Evolutionary conservation across 257 asterid genomes (phyloP).

Genomic region (Buddleja alternifolia): DNA sequence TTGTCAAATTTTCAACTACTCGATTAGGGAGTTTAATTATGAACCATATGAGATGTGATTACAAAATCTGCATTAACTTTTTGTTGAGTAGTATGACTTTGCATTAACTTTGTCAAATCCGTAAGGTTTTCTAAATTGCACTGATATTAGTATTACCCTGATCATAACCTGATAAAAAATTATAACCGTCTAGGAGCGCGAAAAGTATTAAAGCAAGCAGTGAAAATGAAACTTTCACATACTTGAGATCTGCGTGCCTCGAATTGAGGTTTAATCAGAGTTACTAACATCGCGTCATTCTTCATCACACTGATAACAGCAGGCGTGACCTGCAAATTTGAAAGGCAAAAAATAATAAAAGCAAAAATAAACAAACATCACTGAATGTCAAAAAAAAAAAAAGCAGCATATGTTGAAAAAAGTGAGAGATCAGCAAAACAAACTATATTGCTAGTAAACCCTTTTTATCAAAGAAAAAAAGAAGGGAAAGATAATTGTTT

Average conservation of each 20-base stretch:
- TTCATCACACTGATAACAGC: slow-evolving; percentile 86
- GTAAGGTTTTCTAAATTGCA: neutral
- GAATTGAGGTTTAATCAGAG: slow-evolving; percentile 93
- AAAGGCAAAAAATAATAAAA: neutral
- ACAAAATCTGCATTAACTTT: neutral
- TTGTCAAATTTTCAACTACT: slow-evolving; percentile 2
- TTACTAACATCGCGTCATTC: slow-evolving; percentile 66
- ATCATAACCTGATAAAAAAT: slow-evolving; percentile 2
- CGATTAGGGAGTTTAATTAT: neutral
- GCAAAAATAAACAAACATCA: neutral
- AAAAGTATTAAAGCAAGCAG: slow-evolving; percentile 10
- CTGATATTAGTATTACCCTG: neutral
- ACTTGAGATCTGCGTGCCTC: slow-evolving; percentile 96
- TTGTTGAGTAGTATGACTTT: neutral
- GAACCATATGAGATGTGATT: neutral
- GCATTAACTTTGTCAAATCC: neutral
- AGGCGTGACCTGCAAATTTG: slow-evolving; percentile 82
- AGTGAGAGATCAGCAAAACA: slow-evolving; percentile 1
- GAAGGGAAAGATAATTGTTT: neutral
- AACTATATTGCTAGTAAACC: neutral
- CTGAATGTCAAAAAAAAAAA: neutral
- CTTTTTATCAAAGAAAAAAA: neutral
- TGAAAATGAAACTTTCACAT: slow-evolving; percentile 28
- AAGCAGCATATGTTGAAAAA: too few relatives aligned
- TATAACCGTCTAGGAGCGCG: neutral